phyloP scores from a whole-genome alignment of 2,329 filamentous ascomycete genomes.

The Colletotrichum cordylinicola region DNA sequence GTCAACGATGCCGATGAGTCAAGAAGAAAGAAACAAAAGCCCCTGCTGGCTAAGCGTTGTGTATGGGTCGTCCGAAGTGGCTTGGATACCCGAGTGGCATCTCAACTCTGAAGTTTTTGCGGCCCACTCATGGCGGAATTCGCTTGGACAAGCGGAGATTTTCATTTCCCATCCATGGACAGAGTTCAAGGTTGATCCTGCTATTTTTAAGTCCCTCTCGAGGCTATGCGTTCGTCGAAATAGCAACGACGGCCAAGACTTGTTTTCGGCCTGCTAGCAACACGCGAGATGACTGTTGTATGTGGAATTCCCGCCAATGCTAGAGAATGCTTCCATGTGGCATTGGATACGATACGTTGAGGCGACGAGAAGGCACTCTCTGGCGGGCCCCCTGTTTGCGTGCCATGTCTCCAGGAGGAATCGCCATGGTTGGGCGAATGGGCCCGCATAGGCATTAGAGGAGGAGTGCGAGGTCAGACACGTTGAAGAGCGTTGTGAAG shows the following conservation, averaged over 20 bases:
- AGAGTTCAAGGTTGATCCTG: constrained; percentile 5
- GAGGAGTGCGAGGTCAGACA: background rate
- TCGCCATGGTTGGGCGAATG: background rate
- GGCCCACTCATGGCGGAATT: background rate
- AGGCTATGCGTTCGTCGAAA: background rate
- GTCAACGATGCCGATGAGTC: background rate
- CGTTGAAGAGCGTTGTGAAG: background rate
- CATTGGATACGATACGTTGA: background rate
- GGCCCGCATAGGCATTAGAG: background rate
- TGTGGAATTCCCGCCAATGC: background rate
- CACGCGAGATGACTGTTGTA: constrained; percentile 1
- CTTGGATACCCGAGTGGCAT: constrained; percentile 5
- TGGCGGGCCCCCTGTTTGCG: background rate
- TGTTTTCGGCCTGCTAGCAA: background rate
- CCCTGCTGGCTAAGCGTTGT: background rate
- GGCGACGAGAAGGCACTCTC: background rate
- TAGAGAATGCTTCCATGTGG: background rate
- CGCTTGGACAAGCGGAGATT: constrained; percentile 5
- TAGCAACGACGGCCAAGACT: background rate
- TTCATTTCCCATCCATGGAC: constrained; percentile 12
- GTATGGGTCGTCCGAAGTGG: constrained; percentile 17
- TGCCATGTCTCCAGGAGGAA: background rate
- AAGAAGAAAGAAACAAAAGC: background rate
- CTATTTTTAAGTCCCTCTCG: background rate
- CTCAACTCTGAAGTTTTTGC: background rate